These are phyloP conservation scores for Phaeosphaeriaceae sp. DNA, from an alignment of 2,329 filamentous ascomycete species.

Conservation along the genomic window DNA sequence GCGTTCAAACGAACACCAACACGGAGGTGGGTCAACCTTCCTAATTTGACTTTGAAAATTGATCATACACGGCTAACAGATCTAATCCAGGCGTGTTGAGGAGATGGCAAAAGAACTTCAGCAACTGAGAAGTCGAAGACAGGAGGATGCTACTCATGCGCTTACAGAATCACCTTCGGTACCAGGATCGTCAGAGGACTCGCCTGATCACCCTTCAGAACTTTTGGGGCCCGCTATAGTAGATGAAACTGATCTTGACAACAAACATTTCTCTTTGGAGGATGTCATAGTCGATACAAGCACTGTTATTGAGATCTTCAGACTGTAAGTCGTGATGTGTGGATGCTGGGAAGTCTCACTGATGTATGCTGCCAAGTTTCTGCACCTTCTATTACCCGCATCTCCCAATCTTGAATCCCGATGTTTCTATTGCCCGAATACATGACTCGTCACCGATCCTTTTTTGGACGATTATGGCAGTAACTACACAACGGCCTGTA, in stretches of 20 bases:
- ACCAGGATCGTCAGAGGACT: constrained; percentile 10
- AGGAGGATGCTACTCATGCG: constrained; percentile 7
- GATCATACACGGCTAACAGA: background rate
- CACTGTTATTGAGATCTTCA: constrained; percentile 22
- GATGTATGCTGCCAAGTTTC: constrained; percentile 16
- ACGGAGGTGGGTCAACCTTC: constrained; percentile 21
- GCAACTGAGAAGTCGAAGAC: constrained; percentile 17
- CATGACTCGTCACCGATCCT: constrained; percentile 23
- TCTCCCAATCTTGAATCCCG: constrained; percentile 24
- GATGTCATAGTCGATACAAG: constrained; percentile 16
- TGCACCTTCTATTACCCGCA: constrained; percentile 25
- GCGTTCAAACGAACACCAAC: constrained; percentile 31
- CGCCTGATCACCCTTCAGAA: constrained; percentile 15
- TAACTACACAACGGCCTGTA: constrained; percentile 15
- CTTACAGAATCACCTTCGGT: constrained; percentile 21
- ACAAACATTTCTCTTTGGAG: constrained; percentile 21
- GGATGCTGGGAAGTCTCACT: background rate
- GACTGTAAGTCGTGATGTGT: constrained; percentile 12
- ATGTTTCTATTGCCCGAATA: constrained; percentile 19
- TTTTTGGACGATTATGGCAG: constrained; percentile 30
- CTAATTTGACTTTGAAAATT: background rate
- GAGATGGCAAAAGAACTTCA: constrained; percentile 33
- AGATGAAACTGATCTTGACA: constrained; percentile 9
- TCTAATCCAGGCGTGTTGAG: constrained; percentile 22
- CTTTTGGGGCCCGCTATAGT: constrained; percentile 13